phyloP scores from a whole-genome alignment of 2,329 filamentous ascomycete genomes.

The Lasiodiplodia gonubiensis region DNA sequence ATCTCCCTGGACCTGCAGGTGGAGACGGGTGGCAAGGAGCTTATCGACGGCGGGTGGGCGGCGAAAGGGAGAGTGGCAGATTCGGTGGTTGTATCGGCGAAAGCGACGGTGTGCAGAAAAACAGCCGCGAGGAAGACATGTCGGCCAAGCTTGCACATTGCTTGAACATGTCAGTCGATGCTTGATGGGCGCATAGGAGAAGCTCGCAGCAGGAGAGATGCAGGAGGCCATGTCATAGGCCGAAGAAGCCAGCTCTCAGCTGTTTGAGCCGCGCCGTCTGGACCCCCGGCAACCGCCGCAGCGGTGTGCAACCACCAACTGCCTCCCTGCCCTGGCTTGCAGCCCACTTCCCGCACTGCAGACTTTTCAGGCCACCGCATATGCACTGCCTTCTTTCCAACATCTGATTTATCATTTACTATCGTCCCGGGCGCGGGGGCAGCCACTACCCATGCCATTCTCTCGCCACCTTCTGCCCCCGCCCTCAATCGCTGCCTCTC shows the following conservation, averaged over 20 bases:
- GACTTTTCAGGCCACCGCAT: slow-evolving; percentile 9
- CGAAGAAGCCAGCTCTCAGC: slow-evolving; percentile 20
- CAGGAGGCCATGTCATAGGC: slow-evolving; percentile 23
- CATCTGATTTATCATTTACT: slow-evolving; percentile 22
- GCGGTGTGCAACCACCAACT: slow-evolving; percentile 19
- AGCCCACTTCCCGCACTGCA: slow-evolving; percentile 17
- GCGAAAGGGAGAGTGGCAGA: slow-evolving; percentile 30
- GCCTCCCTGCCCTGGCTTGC: not conserved
- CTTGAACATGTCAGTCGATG: slow-evolving; percentile 29
- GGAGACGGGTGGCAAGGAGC: slow-evolving; percentile 30
- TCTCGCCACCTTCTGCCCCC: not conserved
- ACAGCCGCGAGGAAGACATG: slow-evolving; percentile 29
- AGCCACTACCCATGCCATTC: not conserved
- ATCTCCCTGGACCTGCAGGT: slow-evolving; percentile 66
- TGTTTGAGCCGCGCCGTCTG: slow-evolving; percentile 13
- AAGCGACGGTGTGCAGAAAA: slow-evolving; percentile 37
- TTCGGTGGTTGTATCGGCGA: slow-evolving; percentile 19
- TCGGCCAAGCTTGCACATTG: slow-evolving; percentile 32
- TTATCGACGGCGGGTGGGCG: slow-evolving; percentile 24
- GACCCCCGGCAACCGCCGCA: slow-evolving; percentile 20
- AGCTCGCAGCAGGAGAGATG: slow-evolving; percentile 18
- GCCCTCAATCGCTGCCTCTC: slow-evolving; percentile 19
- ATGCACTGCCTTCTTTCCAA: slow-evolving; percentile 5
- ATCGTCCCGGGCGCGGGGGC: slow-evolving; percentile 14
- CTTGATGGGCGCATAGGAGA: slow-evolving; percentile 24